Evolutionary conservation across 306 rosid species (phyloP).

Genomic region (Vigna unguiculata): DNA sequence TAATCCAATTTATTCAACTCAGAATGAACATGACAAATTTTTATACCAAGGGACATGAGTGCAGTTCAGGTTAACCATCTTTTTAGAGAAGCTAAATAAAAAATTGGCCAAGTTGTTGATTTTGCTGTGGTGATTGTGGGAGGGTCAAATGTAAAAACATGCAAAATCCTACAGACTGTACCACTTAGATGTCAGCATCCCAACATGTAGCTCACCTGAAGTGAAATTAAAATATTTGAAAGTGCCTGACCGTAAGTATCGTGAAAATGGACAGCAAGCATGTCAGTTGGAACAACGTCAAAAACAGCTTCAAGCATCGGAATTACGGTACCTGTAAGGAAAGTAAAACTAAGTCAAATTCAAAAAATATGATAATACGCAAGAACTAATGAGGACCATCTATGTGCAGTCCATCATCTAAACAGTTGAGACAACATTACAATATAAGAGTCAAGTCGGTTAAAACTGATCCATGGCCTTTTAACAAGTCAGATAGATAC

Average conservation of each 20-base stretch:
- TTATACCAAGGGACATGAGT: constrained; percentile 23
- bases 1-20: constrained; percentile 26
- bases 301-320: constrained; percentile 92
- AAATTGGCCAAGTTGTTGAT: neutral
- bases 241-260: constrained; percentile 99
- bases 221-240: constrained; percentile 76
- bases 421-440: constrained; percentile 18
- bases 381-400: constrained; percentile 26
- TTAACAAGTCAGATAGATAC: constrained; percentile 28
- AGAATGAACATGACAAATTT: neutral
- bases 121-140: neutral
- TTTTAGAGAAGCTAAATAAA: constrained; percentile 10
- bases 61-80: constrained; percentile 21
- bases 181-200: constrained; percentile 25
- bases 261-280: constrained; percentile 90
- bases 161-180: neutral
- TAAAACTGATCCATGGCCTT: constrained; percentile 37
- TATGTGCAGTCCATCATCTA: constrained; percentile 16
- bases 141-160: neutral
- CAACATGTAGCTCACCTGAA: constrained; percentile 65
- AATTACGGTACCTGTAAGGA: constrained; percentile 68
- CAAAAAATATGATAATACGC: constrained; percentile 8
- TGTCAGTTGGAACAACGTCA: constrained; percentile 70
- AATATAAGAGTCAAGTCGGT: constrained; percentile 12
- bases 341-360: constrained; percentile 24